Evolutionary conservation across 208 protist species (phyloP), one percentile per base, ranked within the genome.

Genomic region (Leishmania braziliensis): DNA sequence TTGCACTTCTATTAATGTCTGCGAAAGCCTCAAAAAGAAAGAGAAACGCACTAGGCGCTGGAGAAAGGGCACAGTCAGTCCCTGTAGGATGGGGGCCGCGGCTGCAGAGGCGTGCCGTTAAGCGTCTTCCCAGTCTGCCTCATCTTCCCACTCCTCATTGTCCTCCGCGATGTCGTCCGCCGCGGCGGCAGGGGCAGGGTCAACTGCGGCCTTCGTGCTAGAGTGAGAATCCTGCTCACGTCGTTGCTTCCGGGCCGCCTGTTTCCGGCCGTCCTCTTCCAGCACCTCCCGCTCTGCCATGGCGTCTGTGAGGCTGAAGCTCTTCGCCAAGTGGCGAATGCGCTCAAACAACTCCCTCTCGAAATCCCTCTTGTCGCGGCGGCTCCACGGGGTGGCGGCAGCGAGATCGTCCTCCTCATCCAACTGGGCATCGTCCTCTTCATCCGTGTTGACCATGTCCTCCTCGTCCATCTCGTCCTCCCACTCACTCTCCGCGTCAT

Each of bases 311-410:
- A 94, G 83, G 51, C 82, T 83, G 48, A 80, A 85, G 36, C 60
- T 70, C 62, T 84, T 75, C 9, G 87, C 84, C 39, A 91, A 79
- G 6, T 86, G 80, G 56, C 84, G 71, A 12, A 93, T 82, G 68
- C 82, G 79, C 26, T 23, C 68, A 18, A 88, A 81, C 23, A 93
- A 72, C 62, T 90, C 79, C 29, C 79, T 79, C 86, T 93, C 89
- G 77, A 91, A 93, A 60, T 78, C 81, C 10, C 71, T 79, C 75
- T 93, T 90, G 26, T 92, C 88, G 69, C 69, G 53, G 46, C 75
- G 82, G 33, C 77, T 85, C 89, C 89, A 92, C 66, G 65, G 81
- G 8, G 54, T 56, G 29, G 62, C 73, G 12, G 79, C 78, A 6
- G 66, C 69, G 5, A 81, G 70, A 26, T 77, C 77, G 1, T 80